These are phyloP conservation scores for Rhododendron simsii DNA, from an alignment of 148 eudicot species.

Conservation along the genomic window DNA sequence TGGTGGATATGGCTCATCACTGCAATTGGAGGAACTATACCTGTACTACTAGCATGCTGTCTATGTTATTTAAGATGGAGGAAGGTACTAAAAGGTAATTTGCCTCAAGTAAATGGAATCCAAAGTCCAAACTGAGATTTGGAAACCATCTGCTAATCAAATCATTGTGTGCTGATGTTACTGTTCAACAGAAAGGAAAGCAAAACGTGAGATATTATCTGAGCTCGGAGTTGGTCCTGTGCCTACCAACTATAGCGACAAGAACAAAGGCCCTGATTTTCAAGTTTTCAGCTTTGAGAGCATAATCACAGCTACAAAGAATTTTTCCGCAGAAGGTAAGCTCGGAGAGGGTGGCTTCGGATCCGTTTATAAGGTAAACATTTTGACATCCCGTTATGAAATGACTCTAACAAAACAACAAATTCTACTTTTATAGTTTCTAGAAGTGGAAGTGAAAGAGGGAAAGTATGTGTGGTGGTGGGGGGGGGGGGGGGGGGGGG, in stretches of 20 bases:
- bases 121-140: no score
- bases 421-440: background rate
- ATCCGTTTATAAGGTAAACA: constrained; percentile 42
- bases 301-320: constrained; percentile 27
- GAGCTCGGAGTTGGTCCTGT: constrained; percentile 6
- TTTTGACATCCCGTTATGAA: no score
- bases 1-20: background rate
- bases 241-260: constrained; percentile 5
- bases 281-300: constrained; percentile 27
- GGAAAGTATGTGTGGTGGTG: no score
- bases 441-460: background rate
- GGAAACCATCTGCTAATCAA: no score
- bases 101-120: no score
- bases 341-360: constrained; percentile 45
- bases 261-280: constrained; percentile 23
- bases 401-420: background rate
- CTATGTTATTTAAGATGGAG: background rate
- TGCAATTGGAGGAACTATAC: background rate
- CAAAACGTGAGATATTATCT: constrained; percentile 2
- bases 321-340: constrained; percentile 27
- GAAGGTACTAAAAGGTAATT: background rate
- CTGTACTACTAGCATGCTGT: background rate
- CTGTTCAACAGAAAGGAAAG: background rate
- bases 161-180: no score
- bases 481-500: no score